Conservation (phyloP, 2,329 filamentous ascomycete species). For the Ophiostoma ulmi region DNA sequence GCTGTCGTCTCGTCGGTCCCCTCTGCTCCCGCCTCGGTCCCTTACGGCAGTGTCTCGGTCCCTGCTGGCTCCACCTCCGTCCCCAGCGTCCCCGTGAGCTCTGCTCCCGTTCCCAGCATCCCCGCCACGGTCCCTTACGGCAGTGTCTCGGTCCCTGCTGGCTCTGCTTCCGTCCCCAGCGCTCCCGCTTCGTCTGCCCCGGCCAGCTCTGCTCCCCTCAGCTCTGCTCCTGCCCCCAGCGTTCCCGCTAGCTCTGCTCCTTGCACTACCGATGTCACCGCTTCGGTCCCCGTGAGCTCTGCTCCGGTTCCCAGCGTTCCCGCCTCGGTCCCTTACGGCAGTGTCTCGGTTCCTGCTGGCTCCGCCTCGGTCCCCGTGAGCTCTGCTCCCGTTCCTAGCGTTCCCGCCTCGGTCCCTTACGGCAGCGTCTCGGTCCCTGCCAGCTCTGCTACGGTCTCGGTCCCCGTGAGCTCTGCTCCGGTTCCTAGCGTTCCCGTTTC, state of each 20-base stretch:
- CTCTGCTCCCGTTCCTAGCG: background rate
- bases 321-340: background rate
- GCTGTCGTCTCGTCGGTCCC: background rate
- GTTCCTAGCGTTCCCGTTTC: background rate
- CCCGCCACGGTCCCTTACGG: no score
- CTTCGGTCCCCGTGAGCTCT: background rate
- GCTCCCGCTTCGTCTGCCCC: no score
- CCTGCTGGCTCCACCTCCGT: background rate
- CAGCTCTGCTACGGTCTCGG: constrained; percentile 20
- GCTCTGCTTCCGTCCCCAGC: no score
- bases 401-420: background rate
- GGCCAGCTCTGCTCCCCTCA: no score
- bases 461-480: background rate
- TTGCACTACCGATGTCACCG: background rate
- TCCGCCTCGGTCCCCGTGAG: background rate
- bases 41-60: no score
- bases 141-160: no score
- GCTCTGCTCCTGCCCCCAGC: no score
- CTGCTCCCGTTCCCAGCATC: background rate
- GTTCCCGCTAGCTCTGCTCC: no score
- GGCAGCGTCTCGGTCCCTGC: constrained; percentile 25
- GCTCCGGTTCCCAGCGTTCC: background rate
- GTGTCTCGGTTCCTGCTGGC: background rate
- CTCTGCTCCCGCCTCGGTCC: background rate
- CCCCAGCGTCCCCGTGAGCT: background rate